A percentile compares a stretch with the other conserved stretches of the same genome.
phyloP scores from a whole-genome alignment of 1,284 basidiomycete genomes.

The Phellinidium pouzarii region DNA sequence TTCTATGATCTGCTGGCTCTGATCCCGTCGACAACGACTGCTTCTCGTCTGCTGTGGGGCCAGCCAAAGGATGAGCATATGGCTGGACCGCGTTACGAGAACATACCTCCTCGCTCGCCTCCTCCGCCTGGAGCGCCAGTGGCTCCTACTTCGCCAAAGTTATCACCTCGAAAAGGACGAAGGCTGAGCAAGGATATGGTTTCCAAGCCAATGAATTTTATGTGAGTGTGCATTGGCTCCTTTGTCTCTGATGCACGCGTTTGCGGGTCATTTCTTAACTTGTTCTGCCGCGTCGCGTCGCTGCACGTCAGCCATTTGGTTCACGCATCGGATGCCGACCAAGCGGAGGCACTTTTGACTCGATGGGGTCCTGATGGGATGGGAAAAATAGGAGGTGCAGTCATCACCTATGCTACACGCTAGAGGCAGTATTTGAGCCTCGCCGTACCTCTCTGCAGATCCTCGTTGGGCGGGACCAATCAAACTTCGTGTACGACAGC shows the following conservation, averaged over 20 bases:
- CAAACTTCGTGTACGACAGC: conserved; percentile 72
- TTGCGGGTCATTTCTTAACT: conserved; percentile 9
- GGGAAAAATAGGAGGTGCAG: conserved; percentile 80
- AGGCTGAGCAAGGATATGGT: conserved; percentile 84
- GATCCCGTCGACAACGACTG: conserved; percentile 52
- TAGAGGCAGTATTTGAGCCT: conserved; percentile 1
- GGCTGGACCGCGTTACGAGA: conserved; percentile 60
- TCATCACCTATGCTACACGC: conserved; percentile 26
- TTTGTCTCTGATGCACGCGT: conserved; percentile 3
- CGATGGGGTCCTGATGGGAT: conserved; percentile 89
- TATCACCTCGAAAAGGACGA: conserved; percentile 39
- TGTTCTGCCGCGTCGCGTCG: conserved; percentile 10
- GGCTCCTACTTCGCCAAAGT: conserved; percentile 33
- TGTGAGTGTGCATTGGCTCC: conserved; percentile 56
- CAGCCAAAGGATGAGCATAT: conserved; percentile 30
- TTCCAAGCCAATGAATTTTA: conserved; percentile 74
- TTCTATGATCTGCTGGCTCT: conserved; percentile 84
- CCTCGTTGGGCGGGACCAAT: conserved; percentile 88
- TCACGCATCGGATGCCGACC: conserved; percentile 90
- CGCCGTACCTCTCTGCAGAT: conserved; percentile 41
- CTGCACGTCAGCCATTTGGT: conserved; percentile 68
- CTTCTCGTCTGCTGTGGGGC: conserved; percentile 58
- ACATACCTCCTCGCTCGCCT: conserved; percentile 31
- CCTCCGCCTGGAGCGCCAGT: conserved; percentile 24
- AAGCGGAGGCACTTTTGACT: conserved; percentile 82